Evolutionary conservation across 345 rosid species (phyloP).

Genomic region (Orychophragmus violaceus): DNA sequence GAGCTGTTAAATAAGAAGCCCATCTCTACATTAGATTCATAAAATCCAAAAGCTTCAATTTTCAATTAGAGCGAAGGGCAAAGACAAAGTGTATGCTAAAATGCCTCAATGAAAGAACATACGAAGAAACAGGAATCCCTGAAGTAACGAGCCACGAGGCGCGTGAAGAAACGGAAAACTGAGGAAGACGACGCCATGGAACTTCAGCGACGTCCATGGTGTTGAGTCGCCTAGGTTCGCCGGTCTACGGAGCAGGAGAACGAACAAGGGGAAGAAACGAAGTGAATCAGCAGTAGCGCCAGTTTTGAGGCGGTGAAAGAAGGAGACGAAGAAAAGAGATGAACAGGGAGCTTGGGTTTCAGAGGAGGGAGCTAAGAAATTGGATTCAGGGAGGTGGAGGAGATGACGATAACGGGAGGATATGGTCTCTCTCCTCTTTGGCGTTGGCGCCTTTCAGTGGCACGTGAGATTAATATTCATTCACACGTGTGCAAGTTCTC

Average conservation of each 20-base stretch:
- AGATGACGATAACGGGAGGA: constrained; percentile 34
- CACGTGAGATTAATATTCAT: neutral
- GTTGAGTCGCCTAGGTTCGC: constrained; percentile 22
- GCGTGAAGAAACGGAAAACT: constrained; percentile 30
- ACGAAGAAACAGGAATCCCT: constrained; percentile 46
- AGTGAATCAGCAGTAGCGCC: neutral
- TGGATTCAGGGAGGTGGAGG: constrained; percentile 10
- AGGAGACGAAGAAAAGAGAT: neutral
- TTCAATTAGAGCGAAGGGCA: neutral
- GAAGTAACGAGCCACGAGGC: constrained; percentile 37
- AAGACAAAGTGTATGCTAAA: constrained; percentile 27
- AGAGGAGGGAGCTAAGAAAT: constrained; percentile 3
- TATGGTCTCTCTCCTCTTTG: constrained; percentile 14
- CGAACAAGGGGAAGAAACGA: neutral
- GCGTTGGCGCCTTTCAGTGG: constrained; percentile 29
- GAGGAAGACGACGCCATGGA: constrained; percentile 36
- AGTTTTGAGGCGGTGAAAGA: neutral
- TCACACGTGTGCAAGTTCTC: neutral
- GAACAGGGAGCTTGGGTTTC: neutral
- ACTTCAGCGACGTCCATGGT: constrained; percentile 53
- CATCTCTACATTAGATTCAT: neutral
- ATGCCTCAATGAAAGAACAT: constrained; percentile 28
- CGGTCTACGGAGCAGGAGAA: constrained; percentile 6
- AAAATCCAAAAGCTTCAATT: neutral
- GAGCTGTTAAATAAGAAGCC: neutral